Evolutionary conservation across 169 alveolate species (phyloP).

Genomic region (Amoebophrya sp.): DNA sequence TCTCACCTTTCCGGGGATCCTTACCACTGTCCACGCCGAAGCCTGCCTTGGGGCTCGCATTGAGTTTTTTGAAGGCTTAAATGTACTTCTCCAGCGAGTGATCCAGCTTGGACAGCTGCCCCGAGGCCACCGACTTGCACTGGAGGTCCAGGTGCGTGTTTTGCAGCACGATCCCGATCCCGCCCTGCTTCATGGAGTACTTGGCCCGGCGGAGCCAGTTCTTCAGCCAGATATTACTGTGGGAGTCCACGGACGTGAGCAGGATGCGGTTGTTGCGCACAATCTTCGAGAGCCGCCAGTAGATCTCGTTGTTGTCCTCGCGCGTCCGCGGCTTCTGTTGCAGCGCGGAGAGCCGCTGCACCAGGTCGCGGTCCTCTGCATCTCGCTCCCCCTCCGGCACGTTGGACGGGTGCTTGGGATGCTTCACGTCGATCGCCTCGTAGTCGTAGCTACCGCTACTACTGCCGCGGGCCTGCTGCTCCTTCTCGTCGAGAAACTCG

Average conservation of each 20-base stretch:
- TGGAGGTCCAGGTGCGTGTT: background rate
- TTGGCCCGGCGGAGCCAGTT: background rate
- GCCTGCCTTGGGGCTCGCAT: too few relatives aligned
- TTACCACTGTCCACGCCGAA: too few relatives aligned
- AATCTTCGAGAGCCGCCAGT: background rate
- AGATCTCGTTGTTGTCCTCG: conserved; percentile 1
- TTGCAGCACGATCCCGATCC: background rate
- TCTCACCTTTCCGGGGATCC: too few relatives aligned
- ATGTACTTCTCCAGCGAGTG: background rate
- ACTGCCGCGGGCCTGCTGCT: too few relatives aligned
- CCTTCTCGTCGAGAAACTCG: too few relatives aligned
- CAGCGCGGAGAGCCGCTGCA: too few relatives aligned
- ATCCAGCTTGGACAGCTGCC: background rate
- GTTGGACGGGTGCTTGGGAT: background rate
- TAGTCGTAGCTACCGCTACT: too few relatives aligned
- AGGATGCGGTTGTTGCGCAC: background rate
- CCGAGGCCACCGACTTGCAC: background rate
- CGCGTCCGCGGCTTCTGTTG: background rate
- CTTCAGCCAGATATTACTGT: background rate
- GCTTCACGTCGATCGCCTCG: background rate
- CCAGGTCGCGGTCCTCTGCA: too few relatives aligned
- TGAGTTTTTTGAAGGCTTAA: too few relatives aligned
- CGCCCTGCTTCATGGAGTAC: background rate
- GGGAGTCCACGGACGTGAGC: background rate
- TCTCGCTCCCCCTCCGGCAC: too few relatives aligned